Conservation (phyloP, 768 basidiomycete genomes). For the Phlebiopsis flavidoalba region DNA sequence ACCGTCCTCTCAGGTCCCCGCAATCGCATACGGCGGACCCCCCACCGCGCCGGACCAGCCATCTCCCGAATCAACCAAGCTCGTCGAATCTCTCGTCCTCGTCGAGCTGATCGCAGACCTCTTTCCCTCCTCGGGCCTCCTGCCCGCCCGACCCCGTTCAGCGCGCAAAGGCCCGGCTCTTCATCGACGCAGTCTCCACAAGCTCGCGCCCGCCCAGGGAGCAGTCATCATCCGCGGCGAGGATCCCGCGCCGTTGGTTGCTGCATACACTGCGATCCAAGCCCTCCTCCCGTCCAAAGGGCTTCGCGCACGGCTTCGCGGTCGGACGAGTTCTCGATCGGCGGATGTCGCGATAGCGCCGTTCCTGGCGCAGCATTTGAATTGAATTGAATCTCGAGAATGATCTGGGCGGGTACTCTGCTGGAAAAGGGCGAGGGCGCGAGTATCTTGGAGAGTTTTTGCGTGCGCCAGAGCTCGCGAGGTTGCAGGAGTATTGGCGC, state of each 20-base stretch:
- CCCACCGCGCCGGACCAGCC: conserved; percentile 45
- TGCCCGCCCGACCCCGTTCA: conserved; percentile 51
- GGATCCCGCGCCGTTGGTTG: neutral
- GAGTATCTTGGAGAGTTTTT: conserved; percentile 41
- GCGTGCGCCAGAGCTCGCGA: conserved; percentile 40
- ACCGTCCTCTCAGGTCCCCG: neutral
- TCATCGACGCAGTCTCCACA: conserved; percentile 49
- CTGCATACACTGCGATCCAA: conserved; percentile 35
- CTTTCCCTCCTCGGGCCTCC: conserved; percentile 39
- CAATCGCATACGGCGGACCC: neutral
- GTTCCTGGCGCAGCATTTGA: conserved; percentile 58
- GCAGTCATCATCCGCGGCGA: neutral
- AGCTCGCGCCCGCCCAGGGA: conserved; percentile 22
- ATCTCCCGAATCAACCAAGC: conserved; percentile 52
- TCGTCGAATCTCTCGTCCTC: conserved; percentile 61
- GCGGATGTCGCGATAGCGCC: conserved; percentile 61
- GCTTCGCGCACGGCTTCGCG: conserved; percentile 30
- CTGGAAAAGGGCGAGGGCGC: conserved; percentile 46
- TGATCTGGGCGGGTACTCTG: conserved; percentile 46
- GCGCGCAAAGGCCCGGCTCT: conserved; percentile 57
- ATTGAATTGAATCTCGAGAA: conserved; percentile 38
- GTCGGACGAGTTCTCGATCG: conserved; percentile 40
- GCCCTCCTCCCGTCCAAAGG: conserved; percentile 42
- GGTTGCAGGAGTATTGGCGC: conserved; percentile 42
- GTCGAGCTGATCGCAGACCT: conserved; percentile 65